phyloP scores from a whole-genome alignment of 2,329 filamentous ascomycete genomes.

The Cladosporium phlei region DNA sequence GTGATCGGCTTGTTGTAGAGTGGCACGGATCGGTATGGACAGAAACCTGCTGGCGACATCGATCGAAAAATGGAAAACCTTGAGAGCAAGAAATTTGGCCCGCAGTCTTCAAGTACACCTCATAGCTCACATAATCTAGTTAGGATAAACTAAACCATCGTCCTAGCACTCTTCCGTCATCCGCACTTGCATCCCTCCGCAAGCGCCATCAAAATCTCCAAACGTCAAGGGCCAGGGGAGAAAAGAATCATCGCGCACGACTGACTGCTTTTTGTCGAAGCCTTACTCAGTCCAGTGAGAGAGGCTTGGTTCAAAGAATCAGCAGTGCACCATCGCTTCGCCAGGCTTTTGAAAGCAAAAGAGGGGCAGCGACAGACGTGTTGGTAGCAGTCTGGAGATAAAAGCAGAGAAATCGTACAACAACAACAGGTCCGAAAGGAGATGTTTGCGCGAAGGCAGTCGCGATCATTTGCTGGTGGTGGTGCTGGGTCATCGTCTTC shows the following conservation, averaged over 20 bases:
- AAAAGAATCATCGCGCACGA: neutral
- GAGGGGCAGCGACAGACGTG: conserved; percentile 2
- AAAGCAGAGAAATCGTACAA: conserved; percentile 3
- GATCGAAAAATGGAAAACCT: too few species aligned
- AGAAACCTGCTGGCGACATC: too few species aligned
- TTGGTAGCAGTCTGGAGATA: conserved; percentile 7
- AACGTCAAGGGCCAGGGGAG: conserved; percentile 2
- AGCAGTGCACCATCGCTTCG: conserved; percentile 2
- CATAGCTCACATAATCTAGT: neutral
- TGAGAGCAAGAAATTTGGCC: neutral
- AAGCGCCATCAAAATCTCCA: conserved; percentile 1
- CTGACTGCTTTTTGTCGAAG: neutral
- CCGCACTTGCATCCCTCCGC: conserved; percentile 8
- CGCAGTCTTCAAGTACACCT: conserved; percentile 4
- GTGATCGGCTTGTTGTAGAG: too few species aligned
- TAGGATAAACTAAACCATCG: neutral
- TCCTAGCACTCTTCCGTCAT: neutral
- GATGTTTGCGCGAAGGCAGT: conserved; percentile 11
- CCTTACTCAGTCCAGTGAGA: conserved; percentile 1
- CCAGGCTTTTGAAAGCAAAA: neutral
- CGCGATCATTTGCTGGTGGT: conserved; percentile 3
- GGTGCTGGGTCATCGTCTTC: neutral
- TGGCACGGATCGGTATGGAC: too few species aligned
- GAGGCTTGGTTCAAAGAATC: neutral
- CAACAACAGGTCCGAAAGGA: conserved; percentile 4